These are phyloP conservation scores for Luzula sylvatica DNA, from an alignment of 176 grass and related monocot species.

Conservation along the genomic window DNA sequence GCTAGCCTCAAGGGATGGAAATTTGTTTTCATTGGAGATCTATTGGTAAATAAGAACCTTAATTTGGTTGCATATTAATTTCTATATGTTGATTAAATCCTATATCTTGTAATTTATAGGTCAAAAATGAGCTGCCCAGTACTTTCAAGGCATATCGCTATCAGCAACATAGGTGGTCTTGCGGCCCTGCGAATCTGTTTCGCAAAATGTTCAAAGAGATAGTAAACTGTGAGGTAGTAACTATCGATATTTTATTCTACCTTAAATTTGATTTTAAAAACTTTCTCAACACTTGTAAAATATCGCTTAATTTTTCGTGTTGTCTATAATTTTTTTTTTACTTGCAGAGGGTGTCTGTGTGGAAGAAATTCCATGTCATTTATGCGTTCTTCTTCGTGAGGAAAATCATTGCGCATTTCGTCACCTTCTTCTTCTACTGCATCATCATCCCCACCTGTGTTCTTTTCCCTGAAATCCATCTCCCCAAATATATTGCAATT, in stretches of 20 bases:
- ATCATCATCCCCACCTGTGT: constrained; percentile 65
- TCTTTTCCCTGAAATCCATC: constrained; percentile 43
- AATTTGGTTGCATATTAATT: not conserved
- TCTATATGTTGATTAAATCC: not conserved
- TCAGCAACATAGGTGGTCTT: constrained; percentile 82
- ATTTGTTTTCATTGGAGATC: constrained; percentile 49
- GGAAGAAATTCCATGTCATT: constrained; percentile 82
- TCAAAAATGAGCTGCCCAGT: constrained; percentile 73
- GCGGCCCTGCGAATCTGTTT: constrained; percentile 66
- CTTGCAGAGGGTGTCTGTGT: constrained; percentile 40
- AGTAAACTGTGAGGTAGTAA: constrained; percentile 20
- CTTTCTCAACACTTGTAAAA: not conserved
- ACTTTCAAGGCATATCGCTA: constrained; percentile 55
- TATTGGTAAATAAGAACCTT: constrained; percentile 19
- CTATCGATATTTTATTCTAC: not conserved
- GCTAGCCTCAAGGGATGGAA: constrained; percentile 62
- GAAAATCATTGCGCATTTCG: constrained; percentile 77
- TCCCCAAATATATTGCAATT: constrained; percentile 66
- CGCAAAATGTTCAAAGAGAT: constrained; percentile 71
- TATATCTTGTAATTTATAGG: not conserved
- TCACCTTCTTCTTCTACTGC: constrained; percentile 84
- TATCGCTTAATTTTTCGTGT: not conserved
- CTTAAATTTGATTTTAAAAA: constrained; percentile 8
- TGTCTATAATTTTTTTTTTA: not conserved
- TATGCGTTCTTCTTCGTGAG: constrained; percentile 85